phyloP scores from a whole-genome alignment of 805 yeast genomes.

The Starmerella bacillaris region DNA sequence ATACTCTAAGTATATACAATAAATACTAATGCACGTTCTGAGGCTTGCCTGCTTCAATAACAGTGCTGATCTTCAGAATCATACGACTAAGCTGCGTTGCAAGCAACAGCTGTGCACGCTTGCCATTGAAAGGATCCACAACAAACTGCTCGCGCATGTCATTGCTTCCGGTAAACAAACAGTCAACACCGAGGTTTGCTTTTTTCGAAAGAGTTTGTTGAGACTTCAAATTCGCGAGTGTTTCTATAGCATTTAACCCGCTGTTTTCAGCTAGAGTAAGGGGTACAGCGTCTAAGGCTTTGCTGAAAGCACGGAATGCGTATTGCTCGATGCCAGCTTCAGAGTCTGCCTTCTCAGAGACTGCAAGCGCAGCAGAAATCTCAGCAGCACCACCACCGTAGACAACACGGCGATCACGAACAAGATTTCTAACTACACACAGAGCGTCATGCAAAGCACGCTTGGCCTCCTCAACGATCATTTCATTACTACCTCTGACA shows the following conservation, averaged over 20 bases:
- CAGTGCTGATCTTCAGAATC: conserved; percentile 94
- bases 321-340: conserved; percentile 94
- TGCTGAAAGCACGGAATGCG: conserved; percentile 88
- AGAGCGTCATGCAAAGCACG: conserved; percentile 93
- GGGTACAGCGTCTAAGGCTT: conserved; percentile 80
- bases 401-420: conserved; percentile 83
- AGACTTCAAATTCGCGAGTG: conserved; percentile 66
- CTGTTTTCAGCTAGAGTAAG: conserved; percentile 94
- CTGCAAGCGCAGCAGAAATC: conserved; percentile 79
- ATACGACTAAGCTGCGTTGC: conserved; percentile 96
- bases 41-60: conserved; percentile 64
- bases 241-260: conserved; percentile 85
- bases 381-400: conserved; percentile 99
- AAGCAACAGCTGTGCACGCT: conserved; percentile 82
- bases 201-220: conserved; percentile 59
- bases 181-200: conserved; percentile 76
- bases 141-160: conserved; percentile 91
- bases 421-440: conserved; percentile 91
- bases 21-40: too few species aligned
- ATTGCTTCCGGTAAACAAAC: conserved; percentile 70
- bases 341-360: conserved; percentile 76
- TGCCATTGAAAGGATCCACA: conserved; percentile 92
- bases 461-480: conserved; percentile 93
- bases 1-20: too few species aligned
- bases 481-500: conserved; percentile 87